A percentile compares a stretch with the other conserved stretches of the same genome.
phyloP scores from a whole-genome alignment of 2,329 filamentous ascomycete genomes.

The Tolypocladium inflatum region DNA sequence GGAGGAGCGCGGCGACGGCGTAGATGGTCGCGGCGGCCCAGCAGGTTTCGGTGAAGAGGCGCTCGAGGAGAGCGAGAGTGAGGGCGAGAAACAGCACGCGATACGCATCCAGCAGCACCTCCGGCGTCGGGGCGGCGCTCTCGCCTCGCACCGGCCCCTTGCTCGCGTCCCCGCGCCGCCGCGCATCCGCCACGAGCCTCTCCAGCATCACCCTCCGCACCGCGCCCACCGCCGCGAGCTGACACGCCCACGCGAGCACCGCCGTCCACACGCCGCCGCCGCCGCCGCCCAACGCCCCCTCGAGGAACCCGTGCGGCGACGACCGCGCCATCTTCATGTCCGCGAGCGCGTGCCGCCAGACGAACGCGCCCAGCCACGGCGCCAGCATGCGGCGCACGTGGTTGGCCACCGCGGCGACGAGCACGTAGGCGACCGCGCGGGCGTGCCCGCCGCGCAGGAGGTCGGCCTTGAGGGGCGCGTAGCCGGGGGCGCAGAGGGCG shows the following conservation, averaged over 20 bases:
- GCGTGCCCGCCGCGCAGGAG: slow-evolving; percentile 16
- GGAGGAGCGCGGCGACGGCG: slow-evolving; percentile 11
- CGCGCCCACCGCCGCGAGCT: not conserved
- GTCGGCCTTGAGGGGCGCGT: not conserved
- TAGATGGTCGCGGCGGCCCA: slow-evolving; percentile 16
- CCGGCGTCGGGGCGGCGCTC: not conserved
- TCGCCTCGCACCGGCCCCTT: not conserved
- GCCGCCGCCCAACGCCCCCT: slow-evolving; percentile 9
- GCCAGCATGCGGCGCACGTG: slow-evolving; percentile 25
- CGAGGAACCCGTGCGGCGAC: slow-evolving; percentile 25
- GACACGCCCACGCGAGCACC: slow-evolving; percentile 2
- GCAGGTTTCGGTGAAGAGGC: slow-evolving; percentile 16
- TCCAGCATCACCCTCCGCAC: not conserved
- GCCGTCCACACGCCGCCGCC: slow-evolving; percentile 3
- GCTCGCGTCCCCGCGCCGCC: not conserved
- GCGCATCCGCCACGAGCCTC: not conserved
- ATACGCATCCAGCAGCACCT: not conserved
- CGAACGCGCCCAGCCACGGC: slow-evolving; percentile 18
- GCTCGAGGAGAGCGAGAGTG: slow-evolving; percentile 17
- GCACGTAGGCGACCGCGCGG: slow-evolving; percentile 14
- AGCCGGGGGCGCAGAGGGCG: not conserved
- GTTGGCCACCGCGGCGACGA: slow-evolving; percentile 26
- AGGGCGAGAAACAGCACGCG: slow-evolving; percentile 13
- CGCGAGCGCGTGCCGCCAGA: slow-evolving; percentile 20
- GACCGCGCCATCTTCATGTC: slow-evolving; percentile 24